Base-by-base conservation (phyloP, 495 filamentous ascomycete species). In the Penicillium steckii region DNA sequence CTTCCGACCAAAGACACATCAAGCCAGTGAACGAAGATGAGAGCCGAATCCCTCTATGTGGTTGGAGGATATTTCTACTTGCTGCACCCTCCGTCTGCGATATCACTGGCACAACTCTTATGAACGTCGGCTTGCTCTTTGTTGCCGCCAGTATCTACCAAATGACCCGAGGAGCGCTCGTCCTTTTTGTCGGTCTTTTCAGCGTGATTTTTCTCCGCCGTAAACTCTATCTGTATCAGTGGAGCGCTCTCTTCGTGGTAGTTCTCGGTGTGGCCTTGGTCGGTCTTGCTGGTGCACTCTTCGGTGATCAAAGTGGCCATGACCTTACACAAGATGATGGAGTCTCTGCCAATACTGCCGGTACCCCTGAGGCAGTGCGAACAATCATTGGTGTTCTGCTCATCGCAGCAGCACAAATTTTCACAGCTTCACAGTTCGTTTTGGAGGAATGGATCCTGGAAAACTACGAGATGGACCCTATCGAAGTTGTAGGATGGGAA, bases 121-220 rank as follows among this genome's bases (percentile, higher is more conserved):
- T 98, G 88, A 98, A 97, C 67, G 87, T 91, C 4, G 94, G 94
- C 10, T 74, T 98, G 51, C 79, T 97, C 41, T 95, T 97, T 60
- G 91, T 97, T 8, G 94, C 89, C 1, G 90, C 94, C 0, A 91
- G 86, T 54, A 95, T 98, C 60, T 98, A 97, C 75, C 94, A 98
- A 68, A 98, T 98, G 94, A 97, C 93, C 8, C 81, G 94, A 23
- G 94, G 94, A 13, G 93, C 94, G 0, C 76, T 98, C 22, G 92
- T 97, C 13, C 77, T 98, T 4, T 98, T 97, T 52, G 94, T 98
- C 9, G 94, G 94, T 0, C 70, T 97, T 0, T 97, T 98, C 75
- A 95, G 90, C 64, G 91, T 98, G 5, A 57, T 95, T 2, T 97
- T 98, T 66, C 73, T 98, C 29, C 84, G 80, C 47, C 84, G 90